Evolutionary conservation across 331 rosid species (phyloP).

Genomic region (Stylosanthes scabra): DNA sequence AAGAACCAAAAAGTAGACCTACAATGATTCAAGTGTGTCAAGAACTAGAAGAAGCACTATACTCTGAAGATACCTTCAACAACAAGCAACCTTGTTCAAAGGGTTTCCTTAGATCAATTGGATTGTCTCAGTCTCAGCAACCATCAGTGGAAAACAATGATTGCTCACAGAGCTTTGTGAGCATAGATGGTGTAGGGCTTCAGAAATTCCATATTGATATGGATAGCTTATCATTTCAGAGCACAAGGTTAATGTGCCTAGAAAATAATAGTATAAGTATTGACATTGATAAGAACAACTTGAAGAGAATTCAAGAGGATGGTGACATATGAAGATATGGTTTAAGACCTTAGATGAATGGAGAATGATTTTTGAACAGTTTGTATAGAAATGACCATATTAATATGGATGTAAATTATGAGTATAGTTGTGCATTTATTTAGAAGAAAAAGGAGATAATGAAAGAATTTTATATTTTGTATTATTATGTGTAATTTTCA

Average conservation of each 20-base stretch:
- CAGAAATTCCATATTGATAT: slow-evolving; percentile 69
- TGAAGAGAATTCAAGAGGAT: slow-evolving; percentile 41
- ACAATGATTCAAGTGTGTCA: slow-evolving; percentile 74
- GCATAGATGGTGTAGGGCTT: slow-evolving; percentile 65
- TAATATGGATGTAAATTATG: not conserved
- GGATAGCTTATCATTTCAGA: slow-evolving; percentile 66
- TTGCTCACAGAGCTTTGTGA: slow-evolving; percentile 66
- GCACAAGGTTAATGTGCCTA: slow-evolving; percentile 63
- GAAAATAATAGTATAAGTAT: slow-evolving; percentile 62
- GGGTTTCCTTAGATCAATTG: slow-evolving; percentile 34
- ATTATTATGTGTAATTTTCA: not conserved
- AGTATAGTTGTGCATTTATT: not conserved
- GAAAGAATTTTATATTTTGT: not conserved
- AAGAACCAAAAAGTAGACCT: slow-evolving; percentile 72
- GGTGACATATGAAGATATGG: slow-evolving; percentile 15
- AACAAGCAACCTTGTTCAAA: slow-evolving; percentile 38
- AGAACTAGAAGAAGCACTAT: slow-evolving; percentile 67
- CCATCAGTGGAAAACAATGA: slow-evolving; percentile 44
- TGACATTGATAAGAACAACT: slow-evolving; percentile 46
- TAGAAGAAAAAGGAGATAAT: not conserved
- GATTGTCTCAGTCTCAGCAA: slow-evolving; percentile 16
- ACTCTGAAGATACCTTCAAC: slow-evolving; percentile 45
- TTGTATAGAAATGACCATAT: not conserved
- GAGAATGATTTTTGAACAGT: not conserved
- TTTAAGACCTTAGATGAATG: slow-evolving; percentile 31